Conservation (phyloP, 352 stramenopile genomes). For the Globisporangium okanoganense region DNA sequence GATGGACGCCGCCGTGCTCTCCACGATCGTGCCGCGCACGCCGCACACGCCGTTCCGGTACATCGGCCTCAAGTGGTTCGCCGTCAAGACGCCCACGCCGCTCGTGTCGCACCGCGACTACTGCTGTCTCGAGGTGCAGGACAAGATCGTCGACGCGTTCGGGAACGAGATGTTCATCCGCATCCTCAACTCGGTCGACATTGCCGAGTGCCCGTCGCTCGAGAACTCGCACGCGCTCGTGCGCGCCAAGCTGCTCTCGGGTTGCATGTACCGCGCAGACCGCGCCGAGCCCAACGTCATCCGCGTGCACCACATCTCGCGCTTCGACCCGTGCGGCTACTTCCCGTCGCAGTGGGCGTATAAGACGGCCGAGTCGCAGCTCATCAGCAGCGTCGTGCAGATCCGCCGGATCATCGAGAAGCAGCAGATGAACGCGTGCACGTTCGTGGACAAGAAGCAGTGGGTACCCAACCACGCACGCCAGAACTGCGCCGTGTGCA, state of each 20-base stretch:
- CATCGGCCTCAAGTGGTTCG: constrained; percentile 88
- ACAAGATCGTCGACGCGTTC: constrained; percentile 78
- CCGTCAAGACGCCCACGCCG: constrained; percentile 74
- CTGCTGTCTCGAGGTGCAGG: constrained; percentile 81
- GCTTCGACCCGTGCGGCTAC: constrained; percentile 70
- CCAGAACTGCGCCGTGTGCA: constrained; percentile 71
- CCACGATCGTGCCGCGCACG: constrained; percentile 74
- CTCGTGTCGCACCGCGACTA: constrained; percentile 84
- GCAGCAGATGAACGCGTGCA: constrained; percentile 84
- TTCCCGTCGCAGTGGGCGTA: constrained; percentile 80
- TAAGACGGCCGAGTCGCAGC: constrained; percentile 80
- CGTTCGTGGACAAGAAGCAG: constrained; percentile 77
- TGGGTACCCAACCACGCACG: constrained; percentile 80
- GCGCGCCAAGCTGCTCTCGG: constrained; percentile 73
- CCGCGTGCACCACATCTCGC: constrained; percentile 74
- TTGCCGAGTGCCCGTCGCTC: constrained; percentile 76
- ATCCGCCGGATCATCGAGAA: constrained; percentile 80
- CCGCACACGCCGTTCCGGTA: constrained; percentile 71
- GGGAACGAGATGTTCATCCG: constrained; percentile 86
- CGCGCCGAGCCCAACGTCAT: constrained; percentile 62
- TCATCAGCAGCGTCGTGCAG: constrained; percentile 75
- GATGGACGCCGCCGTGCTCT: constrained; percentile 75
- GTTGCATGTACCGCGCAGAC: constrained; percentile 79
- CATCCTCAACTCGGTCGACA: constrained; percentile 77
- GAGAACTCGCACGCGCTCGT: constrained; percentile 85